Conservation (phyloP, 345 rosid genomes). For the Populus euphratica region DNA sequence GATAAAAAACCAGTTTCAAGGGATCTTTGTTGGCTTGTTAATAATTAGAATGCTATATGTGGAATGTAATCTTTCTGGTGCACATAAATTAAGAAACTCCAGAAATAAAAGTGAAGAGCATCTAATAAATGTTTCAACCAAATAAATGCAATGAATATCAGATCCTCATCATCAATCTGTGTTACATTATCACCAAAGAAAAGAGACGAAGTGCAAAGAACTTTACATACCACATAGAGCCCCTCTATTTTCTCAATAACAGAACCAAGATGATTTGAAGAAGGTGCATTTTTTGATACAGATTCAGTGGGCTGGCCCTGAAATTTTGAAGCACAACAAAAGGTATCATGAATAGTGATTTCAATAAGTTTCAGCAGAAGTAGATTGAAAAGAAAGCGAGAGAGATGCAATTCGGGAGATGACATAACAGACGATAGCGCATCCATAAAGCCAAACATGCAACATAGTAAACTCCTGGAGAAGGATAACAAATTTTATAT, state of each 20-base stretch:
- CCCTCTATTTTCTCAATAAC: conserved; percentile 26
- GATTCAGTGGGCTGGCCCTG: background rate
- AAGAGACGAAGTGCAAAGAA: background rate
- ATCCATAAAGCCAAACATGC: background rate
- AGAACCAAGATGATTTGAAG: conserved; percentile 20
- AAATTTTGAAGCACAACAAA: background rate
- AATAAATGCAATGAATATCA: background rate
- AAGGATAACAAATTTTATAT: too few species aligned
- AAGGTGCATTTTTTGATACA: background rate
- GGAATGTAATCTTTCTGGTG: background rate
- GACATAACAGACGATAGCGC: background rate
- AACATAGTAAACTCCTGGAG: too few species aligned
- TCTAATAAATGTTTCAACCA: background rate
- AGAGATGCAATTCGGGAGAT: background rate
- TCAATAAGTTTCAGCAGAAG: background rate
- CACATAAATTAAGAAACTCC: background rate
- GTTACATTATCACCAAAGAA: background rate
- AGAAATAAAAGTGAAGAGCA: background rate
- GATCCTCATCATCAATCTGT: background rate
- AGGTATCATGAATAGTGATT: background rate
- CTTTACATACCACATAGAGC: conserved; percentile 13
- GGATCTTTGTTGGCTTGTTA: background rate
- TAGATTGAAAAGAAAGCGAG: background rate
- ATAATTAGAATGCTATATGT: background rate
- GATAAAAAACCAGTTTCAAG: background rate